Base-by-base conservation (phyloP, 495 filamentous ascomycete species). In the Penicillium daleae region DNA sequence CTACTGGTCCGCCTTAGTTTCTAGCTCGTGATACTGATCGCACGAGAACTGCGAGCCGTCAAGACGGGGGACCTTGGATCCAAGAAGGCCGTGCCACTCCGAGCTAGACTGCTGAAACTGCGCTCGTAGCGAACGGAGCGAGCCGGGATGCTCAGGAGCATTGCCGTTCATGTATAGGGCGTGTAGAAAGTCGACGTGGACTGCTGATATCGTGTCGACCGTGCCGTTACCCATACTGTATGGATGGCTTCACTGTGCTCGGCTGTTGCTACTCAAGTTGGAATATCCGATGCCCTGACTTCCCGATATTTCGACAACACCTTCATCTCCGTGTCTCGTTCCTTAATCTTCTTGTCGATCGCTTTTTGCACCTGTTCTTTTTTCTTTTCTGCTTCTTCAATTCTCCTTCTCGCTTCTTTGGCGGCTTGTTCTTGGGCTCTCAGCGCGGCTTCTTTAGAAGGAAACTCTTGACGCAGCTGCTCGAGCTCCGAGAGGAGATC, bases 271-370 rank as follows among this genome's bases (percentile, higher is more conserved):
- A 17, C 44, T 74, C 71, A 78, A 49, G 75, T 65, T 40, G 74
- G 68, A 32, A 76, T 69, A 33, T 71, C 74, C 0, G 74, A 71
- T 8, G 68, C 63, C 58, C 78, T 78, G 21, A 73, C 75, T 42
- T 79, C 73, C 55, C 78, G 79, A 40, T 72, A 80, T 44, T 82
- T 82, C 59, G 76, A 76, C 0, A 80, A 60, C 17, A 82, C 74
- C 57, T 80, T 81, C 70, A 79, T 69, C 65, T 82, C 80, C 1
- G 72, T 78, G 48, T 82, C 76, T 19, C 76, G 66, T 58, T 80
- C 78, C 55, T 79, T 80, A 31, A 71, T 66, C 63, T 81, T 82
- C 66, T 80, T 80, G 52, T 82, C 78, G 61, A 82, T 75, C 6
- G 71, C 71, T 57, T 69, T 73, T 56, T 82, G 76, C 0, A 80